A percentile compares a stretch with the other conserved stretches of the same genome.
Conservation (phyloP, 805 yeast genomes). For the Barnettozyma botsteinii region DNA sequence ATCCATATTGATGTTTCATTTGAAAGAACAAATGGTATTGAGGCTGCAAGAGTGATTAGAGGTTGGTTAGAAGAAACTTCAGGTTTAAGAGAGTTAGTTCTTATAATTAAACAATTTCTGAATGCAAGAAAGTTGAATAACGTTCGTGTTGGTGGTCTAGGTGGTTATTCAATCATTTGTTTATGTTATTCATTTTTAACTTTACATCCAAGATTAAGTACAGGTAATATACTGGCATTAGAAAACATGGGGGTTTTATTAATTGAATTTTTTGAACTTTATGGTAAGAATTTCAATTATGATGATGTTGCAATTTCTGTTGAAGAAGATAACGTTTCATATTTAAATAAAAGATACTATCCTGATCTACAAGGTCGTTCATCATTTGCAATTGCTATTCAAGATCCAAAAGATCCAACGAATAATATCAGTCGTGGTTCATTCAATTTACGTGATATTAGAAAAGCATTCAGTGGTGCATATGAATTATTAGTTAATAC, state of each 20-base stretch:
- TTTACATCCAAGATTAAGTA: constrained; percentile 70
- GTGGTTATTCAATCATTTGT: constrained; percentile 92
- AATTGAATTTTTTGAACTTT: constrained; percentile 87
- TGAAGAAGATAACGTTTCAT: constrained; percentile 47
- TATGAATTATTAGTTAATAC: constrained; percentile 67
- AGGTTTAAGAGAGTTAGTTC: constrained; percentile 74
- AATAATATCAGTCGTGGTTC: constrained; percentile 86
- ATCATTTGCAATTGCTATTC: constrained; percentile 65
- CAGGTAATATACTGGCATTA: constrained; percentile 58
- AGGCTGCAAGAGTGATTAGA: constrained; percentile 73
- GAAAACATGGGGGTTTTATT: constrained; percentile 81
- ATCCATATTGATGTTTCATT: constrained; percentile 88
- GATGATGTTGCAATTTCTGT: constrained; percentile 70
- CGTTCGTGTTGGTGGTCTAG: constrained; percentile 90
- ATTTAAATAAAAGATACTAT: constrained; percentile 51
- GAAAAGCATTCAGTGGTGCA: constrained; percentile 86
- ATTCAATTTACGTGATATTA: constrained; percentile 70
- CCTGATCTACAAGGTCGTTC: constrained; percentile 46
- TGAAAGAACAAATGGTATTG: constrained; percentile 76
- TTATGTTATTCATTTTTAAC: constrained; percentile 71
- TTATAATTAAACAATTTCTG: constrained; percentile 80
- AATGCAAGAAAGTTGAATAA: constrained; percentile 72
- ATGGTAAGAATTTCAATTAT: constrained; percentile 85
- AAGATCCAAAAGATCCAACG: constrained; percentile 80
- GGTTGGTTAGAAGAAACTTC: constrained; percentile 70